Evolutionary conservation across 495 filamentous ascomycete species (phyloP).

Genomic region (Parachaetomium inaequale): DNA sequence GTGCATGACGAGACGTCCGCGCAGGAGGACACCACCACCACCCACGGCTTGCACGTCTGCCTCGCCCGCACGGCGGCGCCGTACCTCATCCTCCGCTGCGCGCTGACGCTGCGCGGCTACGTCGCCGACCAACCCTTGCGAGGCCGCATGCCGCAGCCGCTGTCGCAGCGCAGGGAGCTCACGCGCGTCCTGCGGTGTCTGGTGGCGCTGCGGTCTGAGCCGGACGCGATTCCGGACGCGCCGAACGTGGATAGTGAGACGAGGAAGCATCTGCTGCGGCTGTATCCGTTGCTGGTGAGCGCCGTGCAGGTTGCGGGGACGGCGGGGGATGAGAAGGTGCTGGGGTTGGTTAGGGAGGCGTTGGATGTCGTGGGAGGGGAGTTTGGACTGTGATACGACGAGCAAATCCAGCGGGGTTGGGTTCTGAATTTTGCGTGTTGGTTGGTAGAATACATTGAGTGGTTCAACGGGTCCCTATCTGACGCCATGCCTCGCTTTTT

Average conservation of each 20-base stretch:
- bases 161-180: constrained; percentile 73
- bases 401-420: neutral
- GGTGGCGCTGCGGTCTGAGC: constrained; percentile 63
- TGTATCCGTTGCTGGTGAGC: constrained; percentile 76
- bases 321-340: constrained; percentile 59
- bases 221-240: constrained; percentile 65
- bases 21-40: neutral
- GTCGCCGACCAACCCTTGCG: constrained; percentile 89
- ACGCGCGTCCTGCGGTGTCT: constrained; percentile 64
- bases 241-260: constrained; percentile 51
- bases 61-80: constrained; percentile 77
- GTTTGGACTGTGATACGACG: constrained; percentile 46
- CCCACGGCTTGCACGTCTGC: constrained; percentile 42
- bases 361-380: constrained; percentile 65
- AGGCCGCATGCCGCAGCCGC: constrained; percentile 87
- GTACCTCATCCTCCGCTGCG: constrained; percentile 77
- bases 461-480: neutral
- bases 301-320: constrained; percentile 65
- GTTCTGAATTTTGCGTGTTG: neutral
- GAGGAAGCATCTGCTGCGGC: constrained; percentile 69
- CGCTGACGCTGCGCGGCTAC: constrained; percentile 73
- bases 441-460: constrained; percentile 4
- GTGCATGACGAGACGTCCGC: constrained; percentile 19
- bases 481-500: constrained; percentile 7
- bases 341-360: constrained; percentile 53